Evolutionary conservation across 176 grass and related monocot species (phyloP).

Genomic region (Oryza coarctata): DNA sequence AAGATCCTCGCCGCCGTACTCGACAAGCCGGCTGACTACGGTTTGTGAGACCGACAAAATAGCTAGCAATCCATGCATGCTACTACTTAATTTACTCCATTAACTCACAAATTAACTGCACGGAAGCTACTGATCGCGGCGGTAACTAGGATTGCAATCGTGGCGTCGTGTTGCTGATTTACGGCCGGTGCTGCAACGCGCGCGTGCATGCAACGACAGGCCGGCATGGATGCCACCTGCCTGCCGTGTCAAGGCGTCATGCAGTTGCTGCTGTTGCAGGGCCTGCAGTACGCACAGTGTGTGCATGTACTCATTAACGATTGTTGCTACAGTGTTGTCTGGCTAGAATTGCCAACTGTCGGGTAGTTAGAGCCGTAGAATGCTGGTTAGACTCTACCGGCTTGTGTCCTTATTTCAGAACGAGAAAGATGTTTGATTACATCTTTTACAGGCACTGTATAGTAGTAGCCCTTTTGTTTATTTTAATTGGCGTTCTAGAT

Average conservation of each 20-base stretch:
- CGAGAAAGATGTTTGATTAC: neutral
- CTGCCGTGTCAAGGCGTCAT: neutral
- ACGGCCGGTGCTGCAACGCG: no score
- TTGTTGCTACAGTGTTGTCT: neutral
- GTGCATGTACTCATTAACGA: neutral
- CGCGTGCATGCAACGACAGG: no score
- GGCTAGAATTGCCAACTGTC: neutral
- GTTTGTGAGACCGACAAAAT: neutral
- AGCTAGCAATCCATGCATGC: neutral
- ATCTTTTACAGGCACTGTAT: neutral
- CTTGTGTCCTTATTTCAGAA: neutral
- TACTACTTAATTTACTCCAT: neutral
- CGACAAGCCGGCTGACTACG: conserved; percentile 35
- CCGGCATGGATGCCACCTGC: neutral
- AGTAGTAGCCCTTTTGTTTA: no score
- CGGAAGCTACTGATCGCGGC: no score
- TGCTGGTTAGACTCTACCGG: neutral
- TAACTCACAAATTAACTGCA: neutral
- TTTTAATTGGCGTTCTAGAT: no score
- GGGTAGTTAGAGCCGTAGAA: neutral
- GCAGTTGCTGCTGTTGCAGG: neutral
- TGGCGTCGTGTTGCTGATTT: no score
- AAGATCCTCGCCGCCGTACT: conserved; percentile 40
- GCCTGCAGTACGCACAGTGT: no score
- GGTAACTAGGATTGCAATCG: no score